Base-by-base conservation (phyloP, 1,139 yeast genomes). In the Trichomonascaceae sp. region DNA sequence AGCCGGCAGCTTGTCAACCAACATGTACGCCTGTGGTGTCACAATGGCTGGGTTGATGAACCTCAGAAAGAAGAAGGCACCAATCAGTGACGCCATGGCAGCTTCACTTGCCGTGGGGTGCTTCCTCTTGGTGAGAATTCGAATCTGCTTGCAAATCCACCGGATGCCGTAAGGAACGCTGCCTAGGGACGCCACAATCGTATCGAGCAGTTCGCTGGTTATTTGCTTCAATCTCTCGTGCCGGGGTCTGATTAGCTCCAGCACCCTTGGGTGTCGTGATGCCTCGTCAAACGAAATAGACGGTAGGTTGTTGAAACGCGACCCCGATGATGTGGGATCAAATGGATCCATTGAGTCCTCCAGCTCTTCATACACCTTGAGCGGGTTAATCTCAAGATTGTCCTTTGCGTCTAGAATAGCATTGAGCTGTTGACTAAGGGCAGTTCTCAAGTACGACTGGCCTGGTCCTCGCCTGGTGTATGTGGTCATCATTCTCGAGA, bases 41-140 rank as follows among this genome's bases (percentile, higher is more conserved):
- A 87, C 87, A 41, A 89, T 75, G 0, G 93, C 93, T 5, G 98
- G 97, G 51, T 93, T 85, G 41, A 84, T 69, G 45, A 81, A 78
- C 40, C 97, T 65, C 44, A 89, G 63, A 51, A 89, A 87, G 34
- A 87, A 63, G 50, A 82, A 87, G 0, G 94, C 85, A 0, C 96
- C 95, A 26, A 85, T 57, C 13, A 61, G 46, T 1, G 64, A 56
- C 30, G 59, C 53, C 11, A 59, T 82, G 1, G 94, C 92, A 26
- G 59, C 47, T 31, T 57, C 62, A 3, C 57, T 40, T 35, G 79
- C 70, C 30, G 74, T 79, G 1, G 85, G 81, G 45, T 80, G 80
- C 45, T 74, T 76, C 15, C 63, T 57, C 32, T 67, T 58, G 1
- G 89, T 87, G 18, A 79, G 65, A 13, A 63, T 59, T 39, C 75